Evolutionary conservation across 169 alveolate genomes (phyloP).

Genomic region (Eimeria maxima): DNA sequence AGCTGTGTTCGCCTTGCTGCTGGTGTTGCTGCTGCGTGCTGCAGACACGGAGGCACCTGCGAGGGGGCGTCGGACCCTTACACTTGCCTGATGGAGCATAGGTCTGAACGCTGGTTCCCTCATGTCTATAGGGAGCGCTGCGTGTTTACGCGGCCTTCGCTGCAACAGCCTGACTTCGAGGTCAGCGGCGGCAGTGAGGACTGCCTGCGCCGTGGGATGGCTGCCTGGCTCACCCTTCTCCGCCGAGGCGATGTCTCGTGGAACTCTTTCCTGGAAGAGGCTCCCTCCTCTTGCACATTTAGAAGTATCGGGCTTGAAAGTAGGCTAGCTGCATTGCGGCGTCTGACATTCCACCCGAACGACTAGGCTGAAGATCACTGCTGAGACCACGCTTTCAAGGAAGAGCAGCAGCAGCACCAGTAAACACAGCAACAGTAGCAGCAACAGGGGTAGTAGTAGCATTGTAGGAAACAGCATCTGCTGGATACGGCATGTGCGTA

Average conservation of each 20-base stretch:
- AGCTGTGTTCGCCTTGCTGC: background rate
- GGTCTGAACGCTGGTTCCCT: constrained; percentile 63
- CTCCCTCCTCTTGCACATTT: constrained; percentile 27
- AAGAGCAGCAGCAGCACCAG: background rate
- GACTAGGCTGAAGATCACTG: background rate
- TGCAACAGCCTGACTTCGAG: constrained; percentile 69
- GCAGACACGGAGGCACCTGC: constrained; percentile 46
- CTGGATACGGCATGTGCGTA: background rate
- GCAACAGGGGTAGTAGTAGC: background rate
- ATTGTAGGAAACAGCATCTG: background rate
- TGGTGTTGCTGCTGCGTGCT: background rate
- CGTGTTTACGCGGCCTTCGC: constrained; percentile 27
- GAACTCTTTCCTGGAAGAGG: background rate
- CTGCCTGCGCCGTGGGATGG: constrained; percentile 58
- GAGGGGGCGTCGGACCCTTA: constrained; percentile 27
- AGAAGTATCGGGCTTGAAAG: background rate
- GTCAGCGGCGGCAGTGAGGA: constrained; percentile 48
- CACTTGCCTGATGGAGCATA: background rate
- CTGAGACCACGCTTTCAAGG: background rate
- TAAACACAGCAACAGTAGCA: background rate
- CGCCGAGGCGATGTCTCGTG: constrained; percentile 44
- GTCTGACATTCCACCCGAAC: background rate
- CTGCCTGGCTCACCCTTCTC: constrained; percentile 25
- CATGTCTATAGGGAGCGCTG: constrained; percentile 35
- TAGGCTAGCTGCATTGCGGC: background rate